phyloP scores from a whole-genome alignment of 345 rosid genomes.

The Arabis hirsuta region DNA sequence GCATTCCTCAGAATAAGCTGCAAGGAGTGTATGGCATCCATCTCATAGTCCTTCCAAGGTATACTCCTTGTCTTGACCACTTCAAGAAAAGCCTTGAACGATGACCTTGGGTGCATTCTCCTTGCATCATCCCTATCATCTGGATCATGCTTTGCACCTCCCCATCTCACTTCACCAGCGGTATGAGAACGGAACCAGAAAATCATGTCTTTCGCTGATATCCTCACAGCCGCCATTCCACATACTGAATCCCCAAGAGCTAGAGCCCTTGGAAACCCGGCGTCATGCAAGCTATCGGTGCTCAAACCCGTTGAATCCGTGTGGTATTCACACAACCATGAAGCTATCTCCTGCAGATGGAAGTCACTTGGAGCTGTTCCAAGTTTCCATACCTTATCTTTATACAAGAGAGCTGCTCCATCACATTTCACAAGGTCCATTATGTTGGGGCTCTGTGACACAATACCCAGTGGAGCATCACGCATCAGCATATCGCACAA shows the following conservation, averaged over 20 bases:
- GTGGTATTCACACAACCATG: slow-evolving; percentile 79
- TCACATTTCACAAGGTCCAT: slow-evolving; percentile 95
- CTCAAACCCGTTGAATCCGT: slow-evolving; percentile 94
- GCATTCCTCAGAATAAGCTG: slow-evolving; percentile 92
- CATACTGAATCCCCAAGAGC: slow-evolving; percentile 77
- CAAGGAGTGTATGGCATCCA: slow-evolving; percentile 97
- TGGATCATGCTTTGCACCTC: slow-evolving; percentile 91
- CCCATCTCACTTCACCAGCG: slow-evolving; percentile 88
- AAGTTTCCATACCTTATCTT: slow-evolving; percentile 66
- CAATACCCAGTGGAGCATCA: slow-evolving; percentile 89
- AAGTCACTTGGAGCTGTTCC: slow-evolving; percentile 76
- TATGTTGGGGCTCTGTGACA: slow-evolving; percentile 84
- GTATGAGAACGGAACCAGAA: slow-evolving; percentile 97
- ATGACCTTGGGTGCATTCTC: slow-evolving; percentile 96
- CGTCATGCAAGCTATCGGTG: slow-evolving; percentile 90
- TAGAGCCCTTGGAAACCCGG: slow-evolving; percentile 80
- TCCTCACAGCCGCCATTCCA: slow-evolving; percentile 98
- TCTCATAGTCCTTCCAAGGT: slow-evolving; percentile 96
- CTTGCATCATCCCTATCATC: slow-evolving; percentile 77
- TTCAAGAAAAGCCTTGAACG: slow-evolving; percentile 93
- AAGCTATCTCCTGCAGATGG: slow-evolving; percentile 70
- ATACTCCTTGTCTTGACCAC: slow-evolving; percentile 84
- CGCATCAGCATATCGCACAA: slow-evolving; percentile 96
- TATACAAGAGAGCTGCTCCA: slow-evolving; percentile 87
- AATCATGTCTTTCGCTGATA: slow-evolving; percentile 69